Percentiles rank a stretch among this genome's conserved stretches.
These are phyloP conservation scores for Boletus pseudo-olivaceus DNA, from an alignment of 768 basidiomycete genomes.

Conservation along the genomic window DNA sequence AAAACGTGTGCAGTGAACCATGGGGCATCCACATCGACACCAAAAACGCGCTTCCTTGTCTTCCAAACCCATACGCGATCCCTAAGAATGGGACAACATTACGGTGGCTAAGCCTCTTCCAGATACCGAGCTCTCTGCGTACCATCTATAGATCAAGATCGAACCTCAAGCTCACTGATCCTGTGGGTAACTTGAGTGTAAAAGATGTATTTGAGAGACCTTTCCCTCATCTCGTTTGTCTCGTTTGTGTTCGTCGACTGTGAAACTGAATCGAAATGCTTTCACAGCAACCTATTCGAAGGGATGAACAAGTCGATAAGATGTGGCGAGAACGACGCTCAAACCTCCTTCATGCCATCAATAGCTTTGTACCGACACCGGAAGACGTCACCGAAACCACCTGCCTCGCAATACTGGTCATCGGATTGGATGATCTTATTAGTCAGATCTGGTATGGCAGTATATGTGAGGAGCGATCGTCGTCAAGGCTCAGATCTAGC, in stretches of 20 bases:
- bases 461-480: not conserved
- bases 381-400: conserved; percentile 7
- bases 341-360: conserved; percentile 2
- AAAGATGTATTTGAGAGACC: not conserved
- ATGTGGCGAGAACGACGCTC: not conserved
- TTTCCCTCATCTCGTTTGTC: not conserved
- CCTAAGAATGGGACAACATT: conserved; percentile 8
- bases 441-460: not conserved
- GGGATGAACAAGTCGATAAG: too few species aligned
- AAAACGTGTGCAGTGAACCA: conserved; percentile 2
- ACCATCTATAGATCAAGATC: not conserved
- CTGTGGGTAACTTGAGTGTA: too few species aligned
- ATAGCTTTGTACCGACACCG: not conserved
- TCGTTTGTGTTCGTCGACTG: not conserved
- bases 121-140: conserved; percentile 7
- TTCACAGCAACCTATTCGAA: not conserved
- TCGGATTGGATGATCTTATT: not conserved
- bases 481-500: not conserved
- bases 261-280: conserved; percentile 7
- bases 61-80: conserved; percentile 2
- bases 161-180: not conserved
- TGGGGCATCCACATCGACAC: conserved; percentile 11
- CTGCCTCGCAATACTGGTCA: not conserved
- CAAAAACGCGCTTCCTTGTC: not conserved
- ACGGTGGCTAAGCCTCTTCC: not conserved